Percentiles rank a stretch among this genome's conserved stretches.
Evolutionary conservation across 2,329 filamentous ascomycete genomes (phyloP).

Genomic region (Sordariomycetes sp.): DNA sequence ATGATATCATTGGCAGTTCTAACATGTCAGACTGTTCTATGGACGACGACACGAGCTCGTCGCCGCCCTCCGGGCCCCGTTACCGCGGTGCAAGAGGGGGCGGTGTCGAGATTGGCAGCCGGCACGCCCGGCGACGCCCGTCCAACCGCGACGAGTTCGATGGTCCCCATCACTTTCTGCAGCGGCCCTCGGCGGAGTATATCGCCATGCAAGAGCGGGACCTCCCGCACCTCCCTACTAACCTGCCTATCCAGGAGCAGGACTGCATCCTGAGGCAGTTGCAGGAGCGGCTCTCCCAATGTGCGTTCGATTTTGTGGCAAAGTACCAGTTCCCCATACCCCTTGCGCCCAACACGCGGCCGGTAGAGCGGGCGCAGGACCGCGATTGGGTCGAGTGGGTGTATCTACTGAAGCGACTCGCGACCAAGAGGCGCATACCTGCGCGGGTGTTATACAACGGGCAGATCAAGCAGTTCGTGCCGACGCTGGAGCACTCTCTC

Average conservation of each 20-base stretch:
- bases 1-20: constrained; percentile 44
- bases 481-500: constrained; percentile 74
- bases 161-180: constrained; percentile 71
- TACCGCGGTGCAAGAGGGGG: constrained; percentile 5
- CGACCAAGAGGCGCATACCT: constrained; percentile 75
- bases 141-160: constrained; percentile 85
- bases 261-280: constrained; percentile 68
- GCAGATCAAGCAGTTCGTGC: constrained; percentile 85
- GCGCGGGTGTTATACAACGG: constrained; percentile 76
- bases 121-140: constrained; percentile 43
- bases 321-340: constrained; percentile 87
- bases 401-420: constrained; percentile 71
- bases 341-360: constrained; percentile 68
- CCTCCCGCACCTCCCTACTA: constrained; percentile 69
- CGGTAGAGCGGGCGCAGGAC: constrained; percentile 60
- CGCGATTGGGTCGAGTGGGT: constrained; percentile 91
- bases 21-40: constrained; percentile 47
- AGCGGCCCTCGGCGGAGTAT: constrained; percentile 56
- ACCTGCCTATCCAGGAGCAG: constrained; percentile 73
- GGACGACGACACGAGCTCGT: constrained; percentile 31
- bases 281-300: constrained; percentile 74
- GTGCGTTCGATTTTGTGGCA: constrained; percentile 80
- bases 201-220: constrained; percentile 68
- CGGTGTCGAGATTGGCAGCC: constrained; percentile 3
- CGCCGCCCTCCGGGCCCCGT: constrained; percentile 15